These are phyloP conservation scores for Colletotrichum agaves DNA, from an alignment of 2,329 filamentous ascomycete species.

Conservation along the genomic window DNA sequence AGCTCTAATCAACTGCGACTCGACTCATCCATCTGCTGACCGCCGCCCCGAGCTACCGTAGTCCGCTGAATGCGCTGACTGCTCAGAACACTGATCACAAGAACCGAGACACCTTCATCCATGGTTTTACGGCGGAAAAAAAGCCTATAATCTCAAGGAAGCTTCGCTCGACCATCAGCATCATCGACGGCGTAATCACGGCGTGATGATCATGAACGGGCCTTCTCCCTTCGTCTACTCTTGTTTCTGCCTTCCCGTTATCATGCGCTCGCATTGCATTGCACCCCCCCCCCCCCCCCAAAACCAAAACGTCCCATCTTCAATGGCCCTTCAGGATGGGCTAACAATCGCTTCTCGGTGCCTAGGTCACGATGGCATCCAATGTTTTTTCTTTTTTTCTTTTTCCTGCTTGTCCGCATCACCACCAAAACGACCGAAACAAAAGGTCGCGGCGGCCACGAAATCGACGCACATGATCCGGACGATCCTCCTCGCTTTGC, in stretches of 20 bases:
- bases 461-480: constrained; percentile 12
- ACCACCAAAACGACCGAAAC: neutral
- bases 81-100: neutral
- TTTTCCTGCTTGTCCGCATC: neutral
- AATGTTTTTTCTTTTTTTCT: no score
- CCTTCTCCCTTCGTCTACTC: no score
- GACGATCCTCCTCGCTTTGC: constrained; percentile 17
- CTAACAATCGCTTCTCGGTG: no score
- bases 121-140: neutral
- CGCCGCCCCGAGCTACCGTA: no score
- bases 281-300: no score
- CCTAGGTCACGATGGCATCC: no score
- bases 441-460: constrained; percentile 11
- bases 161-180: neutral
- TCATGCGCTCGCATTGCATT: neutral
- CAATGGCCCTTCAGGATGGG: no score
- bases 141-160: neutral
- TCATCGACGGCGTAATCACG: constrained; percentile 9
- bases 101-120: constrained; percentile 6
- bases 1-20: no score
- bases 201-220: neutral
- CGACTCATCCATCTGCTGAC: no score
- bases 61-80: neutral
- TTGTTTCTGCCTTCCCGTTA: no score
- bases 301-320: neutral